phyloP scores from a whole-genome alignment of 2,329 filamentous ascomycete species.

The Chaetothyriales sp. region DNA sequence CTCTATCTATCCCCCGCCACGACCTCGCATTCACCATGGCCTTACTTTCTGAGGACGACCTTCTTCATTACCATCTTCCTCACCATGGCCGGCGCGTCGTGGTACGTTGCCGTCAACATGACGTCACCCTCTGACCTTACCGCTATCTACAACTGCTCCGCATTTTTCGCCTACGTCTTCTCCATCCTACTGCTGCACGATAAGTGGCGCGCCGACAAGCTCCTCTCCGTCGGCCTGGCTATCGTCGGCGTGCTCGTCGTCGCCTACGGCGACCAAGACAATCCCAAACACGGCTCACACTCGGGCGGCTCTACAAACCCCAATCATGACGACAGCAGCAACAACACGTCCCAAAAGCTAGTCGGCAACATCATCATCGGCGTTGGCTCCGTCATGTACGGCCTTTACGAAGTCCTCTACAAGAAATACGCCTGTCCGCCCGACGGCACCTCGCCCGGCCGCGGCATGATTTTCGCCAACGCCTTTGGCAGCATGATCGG shows the following conservation, averaged over 20 bases:
- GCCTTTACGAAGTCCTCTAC: conserved; percentile 93
- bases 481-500: conserved; percentile 82
- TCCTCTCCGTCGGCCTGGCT: conserved; percentile 71
- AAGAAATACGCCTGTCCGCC: conserved; percentile 88
- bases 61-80: conserved; percentile 71
- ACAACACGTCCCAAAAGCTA: conserved; percentile 41
- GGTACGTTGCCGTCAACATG: conserved; percentile 90
- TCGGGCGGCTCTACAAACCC: conserved; percentile 41
- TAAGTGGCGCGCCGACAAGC: conserved; percentile 70
- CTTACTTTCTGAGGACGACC: conserved; percentile 68
- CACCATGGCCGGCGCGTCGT: conserved; percentile 80
- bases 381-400: conserved; percentile 79
- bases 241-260: conserved; percentile 87
- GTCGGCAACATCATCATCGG: conserved; percentile 88
- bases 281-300: conserved; percentile 41
- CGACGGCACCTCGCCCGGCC: conserved; percentile 66
- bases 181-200: conserved; percentile 82
- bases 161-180: conserved; percentile 97
- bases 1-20: conserved; percentile 44
- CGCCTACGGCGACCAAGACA: conserved; percentile 68
- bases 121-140: conserved; percentile 89
- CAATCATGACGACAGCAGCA: conserved; percentile 16
- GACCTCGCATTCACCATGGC: conserved; percentile 38
- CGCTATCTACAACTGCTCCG: conserved; percentile 97
- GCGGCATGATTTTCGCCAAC: conserved; percentile 94